These are phyloP conservation scores for Pseudogymnoascus sp. DNA, from an alignment of 2,329 filamentous ascomycete genomes.

Conservation along the genomic window DNA sequence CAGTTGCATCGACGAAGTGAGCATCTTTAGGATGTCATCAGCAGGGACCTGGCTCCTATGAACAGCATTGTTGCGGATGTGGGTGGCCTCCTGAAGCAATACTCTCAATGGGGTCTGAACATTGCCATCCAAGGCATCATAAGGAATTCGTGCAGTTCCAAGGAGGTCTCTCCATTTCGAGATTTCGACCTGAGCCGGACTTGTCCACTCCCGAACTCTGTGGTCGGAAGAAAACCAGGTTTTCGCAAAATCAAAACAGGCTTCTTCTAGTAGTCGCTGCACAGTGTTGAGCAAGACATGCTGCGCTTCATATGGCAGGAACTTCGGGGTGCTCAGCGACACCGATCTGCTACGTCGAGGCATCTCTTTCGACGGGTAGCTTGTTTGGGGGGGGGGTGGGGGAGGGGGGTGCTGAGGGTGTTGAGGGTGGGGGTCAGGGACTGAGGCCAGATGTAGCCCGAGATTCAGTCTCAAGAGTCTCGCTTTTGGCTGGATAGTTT, in stretches of 20 bases:
- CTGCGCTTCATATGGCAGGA: neutral
- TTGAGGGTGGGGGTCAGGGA: no score
- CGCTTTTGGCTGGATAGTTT: neutral
- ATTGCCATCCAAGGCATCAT: neutral
- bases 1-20: neutral
- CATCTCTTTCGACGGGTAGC: neutral
- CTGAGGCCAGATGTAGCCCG: no score
- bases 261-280: neutral
- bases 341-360: neutral
- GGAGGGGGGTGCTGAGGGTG: no score
- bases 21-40: neutral
- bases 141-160: neutral
- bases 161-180: neutral
- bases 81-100: neutral
- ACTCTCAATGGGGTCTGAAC: neutral
- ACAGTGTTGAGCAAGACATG: neutral
- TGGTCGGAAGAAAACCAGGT: neutral
- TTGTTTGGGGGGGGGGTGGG: no score
- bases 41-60: neutral
- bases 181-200: neutral
- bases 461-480: no score
- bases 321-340: neutral
- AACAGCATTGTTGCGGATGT: neutral
- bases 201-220: neutral
- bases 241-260: neutral